A percentile compares a stretch with the other conserved stretches of the same genome.
phyloP scores from a whole-genome alignment of 768 basidiomycete genomes.

The Termitomyces sp. region DNA sequence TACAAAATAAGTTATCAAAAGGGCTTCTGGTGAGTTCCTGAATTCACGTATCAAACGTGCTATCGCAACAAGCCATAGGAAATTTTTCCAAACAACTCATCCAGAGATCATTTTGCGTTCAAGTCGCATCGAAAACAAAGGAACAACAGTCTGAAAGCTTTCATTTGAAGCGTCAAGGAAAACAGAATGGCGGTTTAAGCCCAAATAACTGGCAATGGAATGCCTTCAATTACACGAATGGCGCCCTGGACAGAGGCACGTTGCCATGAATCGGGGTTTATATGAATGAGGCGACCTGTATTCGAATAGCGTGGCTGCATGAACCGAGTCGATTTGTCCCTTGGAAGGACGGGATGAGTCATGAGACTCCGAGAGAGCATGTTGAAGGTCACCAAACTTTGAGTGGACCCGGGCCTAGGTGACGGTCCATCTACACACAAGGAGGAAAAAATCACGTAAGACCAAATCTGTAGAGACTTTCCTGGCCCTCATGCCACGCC shows the following conservation, averaged over 20 bases:
- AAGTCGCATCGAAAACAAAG: neutral
- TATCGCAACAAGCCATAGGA: neutral
- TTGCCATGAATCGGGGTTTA: neutral
- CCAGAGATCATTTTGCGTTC: neutral
- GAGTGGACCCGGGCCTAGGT: neutral
- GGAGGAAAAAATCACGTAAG: neutral
- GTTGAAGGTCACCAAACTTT: neutral
- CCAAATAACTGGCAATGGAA: neutral
- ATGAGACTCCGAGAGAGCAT: neutral
- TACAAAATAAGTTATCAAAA: no score
- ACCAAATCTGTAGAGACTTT: neutral
- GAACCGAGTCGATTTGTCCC: no score
- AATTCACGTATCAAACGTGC: neutral
- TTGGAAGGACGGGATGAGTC: neutral
- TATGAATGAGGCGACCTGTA: neutral
- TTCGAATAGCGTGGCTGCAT: neutral
- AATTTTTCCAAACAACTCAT: no score
- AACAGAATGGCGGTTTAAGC: neutral
- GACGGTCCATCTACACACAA: neutral
- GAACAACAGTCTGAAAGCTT: neutral
- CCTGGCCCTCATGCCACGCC: neutral
- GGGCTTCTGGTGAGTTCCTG: neutral
- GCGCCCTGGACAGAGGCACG: neutral
- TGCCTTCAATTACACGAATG: neutral
- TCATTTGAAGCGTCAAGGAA: neutral